Evolutionary conservation across 2,329 filamentous ascomycete species (phyloP), one percentile per base, ranked within the genome.

Genomic region (Diaporthe capsici): DNA sequence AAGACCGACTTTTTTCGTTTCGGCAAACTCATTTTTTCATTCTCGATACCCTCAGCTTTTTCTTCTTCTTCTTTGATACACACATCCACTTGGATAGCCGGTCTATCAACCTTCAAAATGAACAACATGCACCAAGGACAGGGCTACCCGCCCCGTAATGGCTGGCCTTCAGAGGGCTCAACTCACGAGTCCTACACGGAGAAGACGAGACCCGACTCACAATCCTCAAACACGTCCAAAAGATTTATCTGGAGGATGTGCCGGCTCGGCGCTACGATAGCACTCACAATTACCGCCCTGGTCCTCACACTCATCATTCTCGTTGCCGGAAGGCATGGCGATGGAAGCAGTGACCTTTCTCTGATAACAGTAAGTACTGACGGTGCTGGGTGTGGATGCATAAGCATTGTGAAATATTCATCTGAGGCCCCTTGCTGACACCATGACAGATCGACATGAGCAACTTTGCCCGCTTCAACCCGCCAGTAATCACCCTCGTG

Each of bases 231-330:
- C 67, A 49, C 72, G 74, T 65, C 73, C n/a, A 57, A 57, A 37
- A 22, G 17, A 17, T 68, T 53, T 28, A 53, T 73, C 9, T 76
- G 73, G 72, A 75, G 75, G 49, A 57, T 76, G 12, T 37, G 65
- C 63, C 55, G 75, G 34, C 73, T 76, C 12, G 75, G 73, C 9
- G 9, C 22, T 17, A 61, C 75, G 5, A 17, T 76, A 10, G 73
- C 70, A 31, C 49, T 75, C 55, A 51, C 70, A 22, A 76, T 75
- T 15, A 31, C 75, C 22, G 75, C 44, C 0, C 73, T 76, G 61
- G 75, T 76, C 22, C 53, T 76, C 22, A 76, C 70, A 12, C 68
- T 76, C 61, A 75, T 76, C 31, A 73, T 76, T 39, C 68, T 76
- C 12, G 39, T 73, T 20, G 55, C 68, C 20, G 74, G 74, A 31